Conservation (phyloP, 345 rosid species). For the Mallotus nudiflorus region DNA sequence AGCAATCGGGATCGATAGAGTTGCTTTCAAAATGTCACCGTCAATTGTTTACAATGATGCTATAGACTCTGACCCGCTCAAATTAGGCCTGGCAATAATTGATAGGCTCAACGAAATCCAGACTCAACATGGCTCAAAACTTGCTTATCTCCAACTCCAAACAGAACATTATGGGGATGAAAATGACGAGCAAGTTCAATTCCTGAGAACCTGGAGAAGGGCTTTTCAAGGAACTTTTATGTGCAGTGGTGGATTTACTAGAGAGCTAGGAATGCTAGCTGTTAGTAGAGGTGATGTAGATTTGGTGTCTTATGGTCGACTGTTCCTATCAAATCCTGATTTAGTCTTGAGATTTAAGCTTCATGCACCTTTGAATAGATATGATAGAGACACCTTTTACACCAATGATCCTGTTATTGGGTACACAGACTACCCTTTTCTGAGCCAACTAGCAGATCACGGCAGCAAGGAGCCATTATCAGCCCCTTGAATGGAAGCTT, state of each 20-base stretch:
- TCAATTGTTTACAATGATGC: slow-evolving; percentile 80
- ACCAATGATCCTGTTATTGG: slow-evolving; percentile 69
- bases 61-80: slow-evolving; percentile 64
- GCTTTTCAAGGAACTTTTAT: slow-evolving; percentile 72
- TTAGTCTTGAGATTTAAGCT: slow-evolving; percentile 58
- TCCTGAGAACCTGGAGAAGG: slow-evolving; percentile 48
- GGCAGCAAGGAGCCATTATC: slow-evolving; percentile 18
- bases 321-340: slow-evolving; percentile 82
- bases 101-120: slow-evolving; percentile 65
- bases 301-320: slow-evolving; percentile 74
- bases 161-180: slow-evolving; percentile 57
- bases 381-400: slow-evolving; percentile 67
- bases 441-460: slow-evolving; percentile 9
- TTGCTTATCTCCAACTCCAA: slow-evolving; percentile 67
- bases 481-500: slow-evolving; percentile 21
- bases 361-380: slow-evolving; percentile 54
- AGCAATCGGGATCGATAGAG: slow-evolving; percentile 57
- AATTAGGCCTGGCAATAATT: slow-evolving; percentile 61
- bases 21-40: slow-evolving; percentile 75
- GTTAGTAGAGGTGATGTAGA: slow-evolving; percentile 65
- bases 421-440: slow-evolving; percentile 69
- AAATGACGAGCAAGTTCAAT: slow-evolving; percentile 47
- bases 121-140: slow-evolving; percentile 43
- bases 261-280: slow-evolving; percentile 72
- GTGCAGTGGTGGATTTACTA: slow-evolving; percentile 70